Conservation (phyloP, 768 basidiomycete genomes). For the Xerocomus brunneocitrinus region DNA sequence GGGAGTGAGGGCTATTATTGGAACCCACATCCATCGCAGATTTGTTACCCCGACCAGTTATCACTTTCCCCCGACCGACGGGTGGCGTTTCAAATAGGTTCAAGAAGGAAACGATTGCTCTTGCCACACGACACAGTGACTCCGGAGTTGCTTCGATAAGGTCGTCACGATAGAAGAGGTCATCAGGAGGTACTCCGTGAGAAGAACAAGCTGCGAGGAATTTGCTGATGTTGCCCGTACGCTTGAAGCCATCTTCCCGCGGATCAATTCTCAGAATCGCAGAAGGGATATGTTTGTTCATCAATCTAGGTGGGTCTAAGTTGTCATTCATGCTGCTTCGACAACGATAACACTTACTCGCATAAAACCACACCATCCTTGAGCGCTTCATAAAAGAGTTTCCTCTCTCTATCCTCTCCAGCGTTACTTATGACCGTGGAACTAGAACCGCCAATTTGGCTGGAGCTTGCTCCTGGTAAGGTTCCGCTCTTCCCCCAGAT, state of each 20-base stretch:
- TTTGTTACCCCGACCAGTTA: slow-evolving; percentile 39
- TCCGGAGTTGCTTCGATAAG: slow-evolving; percentile 58
- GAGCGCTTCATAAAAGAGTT: slow-evolving; percentile 68
- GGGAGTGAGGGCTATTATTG: slow-evolving; percentile 36
- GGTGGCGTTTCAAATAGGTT: slow-evolving; percentile 54
- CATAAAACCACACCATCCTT: slow-evolving; percentile 85
- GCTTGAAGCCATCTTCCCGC: slow-evolving; percentile 61
- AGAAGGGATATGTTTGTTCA: slow-evolving; percentile 70
- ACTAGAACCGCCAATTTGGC: slow-evolving; percentile 29
- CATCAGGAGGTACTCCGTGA: slow-evolving; percentile 57
- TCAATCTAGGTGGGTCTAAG: slow-evolving; percentile 44
- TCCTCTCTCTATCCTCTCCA: slow-evolving; percentile 74
- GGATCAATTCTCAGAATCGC: slow-evolving; percentile 58
- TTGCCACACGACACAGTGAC: slow-evolving; percentile 65
- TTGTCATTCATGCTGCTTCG: slow-evolving; percentile 4
- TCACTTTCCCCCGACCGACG: slow-evolving; percentile 42
- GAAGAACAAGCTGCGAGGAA: slow-evolving; percentile 74
- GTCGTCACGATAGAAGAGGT: slow-evolving; percentile 66
- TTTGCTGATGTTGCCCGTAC: slow-evolving; percentile 68
- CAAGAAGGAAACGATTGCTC: slow-evolving; percentile 65
- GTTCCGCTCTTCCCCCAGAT: slow-evolving; percentile 69
- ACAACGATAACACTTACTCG: slow-evolving; percentile 57
- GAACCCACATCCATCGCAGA: slow-evolving; percentile 18
- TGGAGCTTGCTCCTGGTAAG: slow-evolving; percentile 38
- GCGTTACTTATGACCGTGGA: slow-evolving; percentile 40